phyloP scores from a whole-genome alignment of 768 basidiomycete species.

The Serendipita sp. region DNA sequence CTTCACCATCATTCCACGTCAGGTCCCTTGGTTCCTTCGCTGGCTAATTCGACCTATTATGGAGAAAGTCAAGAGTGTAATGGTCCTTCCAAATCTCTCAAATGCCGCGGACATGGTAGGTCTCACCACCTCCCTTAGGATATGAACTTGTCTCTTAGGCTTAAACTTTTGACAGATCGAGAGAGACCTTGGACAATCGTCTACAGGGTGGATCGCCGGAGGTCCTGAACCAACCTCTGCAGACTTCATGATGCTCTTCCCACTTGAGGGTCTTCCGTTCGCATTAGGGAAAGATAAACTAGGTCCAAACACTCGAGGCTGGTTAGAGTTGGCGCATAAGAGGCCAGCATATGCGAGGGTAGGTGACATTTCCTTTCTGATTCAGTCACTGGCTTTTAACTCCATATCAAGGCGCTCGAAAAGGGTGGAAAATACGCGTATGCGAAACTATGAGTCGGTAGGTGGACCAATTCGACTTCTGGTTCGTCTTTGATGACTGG shows the following conservation, averaged over 20 bases:
- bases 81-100: constrained; percentile 16
- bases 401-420: too few relatives aligned
- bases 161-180: constrained; percentile 20
- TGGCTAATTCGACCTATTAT: constrained; percentile 12
- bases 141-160: too few relatives aligned
- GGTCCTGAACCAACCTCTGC: constrained; percentile 25
- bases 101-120: background rate
- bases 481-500: too few relatives aligned
- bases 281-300: constrained; percentile 11
- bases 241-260: constrained; percentile 30
- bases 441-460: too few relatives aligned
- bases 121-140: background rate
- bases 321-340: constrained; percentile 23
- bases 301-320: constrained; percentile 23
- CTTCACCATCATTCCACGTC: constrained; percentile 8
- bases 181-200: constrained; percentile 19
- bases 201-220: constrained; percentile 21
- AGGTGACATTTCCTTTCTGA: too few relatives aligned
- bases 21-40: constrained; percentile 11
- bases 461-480: too few relatives aligned
- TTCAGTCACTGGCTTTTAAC: too few relatives aligned
- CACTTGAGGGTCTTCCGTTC: constrained; percentile 18
- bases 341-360: constrained; percentile 22
- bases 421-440: too few relatives aligned
- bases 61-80: constrained; percentile 7